Conservation (phyloP, 495 filamentous ascomycete genomes). For the Ramalina intermedia region DNA sequence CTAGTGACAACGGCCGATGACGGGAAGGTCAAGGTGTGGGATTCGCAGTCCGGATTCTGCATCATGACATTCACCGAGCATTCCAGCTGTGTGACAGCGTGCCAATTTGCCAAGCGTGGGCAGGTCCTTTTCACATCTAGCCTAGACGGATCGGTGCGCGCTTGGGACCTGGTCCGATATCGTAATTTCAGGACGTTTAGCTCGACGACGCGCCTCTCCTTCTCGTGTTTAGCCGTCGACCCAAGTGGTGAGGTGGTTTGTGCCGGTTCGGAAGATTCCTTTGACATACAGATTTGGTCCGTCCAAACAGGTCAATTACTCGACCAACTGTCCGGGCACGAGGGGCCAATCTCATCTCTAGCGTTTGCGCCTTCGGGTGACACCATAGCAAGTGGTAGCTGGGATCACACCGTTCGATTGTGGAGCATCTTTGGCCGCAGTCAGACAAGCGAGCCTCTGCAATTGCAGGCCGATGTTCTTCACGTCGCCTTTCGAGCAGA, state of each 20-base stretch:
- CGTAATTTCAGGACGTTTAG: slow-evolving; percentile 96
- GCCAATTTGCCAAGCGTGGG: slow-evolving; percentile 84
- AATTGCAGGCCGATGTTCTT: slow-evolving; percentile 78
- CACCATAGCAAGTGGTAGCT: slow-evolving; percentile 74
- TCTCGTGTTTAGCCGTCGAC: slow-evolving; percentile 89
- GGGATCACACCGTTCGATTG: slow-evolving; percentile 87
- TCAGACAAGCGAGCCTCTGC: slow-evolving; percentile 87
- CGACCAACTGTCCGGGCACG: slow-evolving; percentile 80
- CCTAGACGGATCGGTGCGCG: slow-evolving; percentile 81
- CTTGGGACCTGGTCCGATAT: slow-evolving; percentile 94
- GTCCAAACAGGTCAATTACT: slow-evolving; percentile 94
- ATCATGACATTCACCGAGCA: slow-evolving; percentile 97
- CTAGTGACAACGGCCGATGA: slow-evolving; percentile 90
- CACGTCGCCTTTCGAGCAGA: slow-evolving; percentile 81
- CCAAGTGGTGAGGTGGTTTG: slow-evolving; percentile 91
- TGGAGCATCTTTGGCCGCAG: slow-evolving; percentile 91
- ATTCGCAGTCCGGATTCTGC: slow-evolving; percentile 89
- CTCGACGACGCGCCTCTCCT: slow-evolving; percentile 77
- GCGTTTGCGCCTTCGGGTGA: slow-evolving; percentile 78
- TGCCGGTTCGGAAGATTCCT: slow-evolving; percentile 86
- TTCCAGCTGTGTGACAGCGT: slow-evolving; percentile 86
- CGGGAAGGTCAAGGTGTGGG: slow-evolving; percentile 97
- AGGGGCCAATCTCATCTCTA: slow-evolving; percentile 77
- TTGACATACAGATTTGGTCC: slow-evolving; percentile 95
- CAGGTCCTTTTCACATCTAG: slow-evolving; percentile 91